Evolutionary conservation across 768 basidiomycete species (phyloP).

Genomic region (Dendrothele bispora): DNA sequence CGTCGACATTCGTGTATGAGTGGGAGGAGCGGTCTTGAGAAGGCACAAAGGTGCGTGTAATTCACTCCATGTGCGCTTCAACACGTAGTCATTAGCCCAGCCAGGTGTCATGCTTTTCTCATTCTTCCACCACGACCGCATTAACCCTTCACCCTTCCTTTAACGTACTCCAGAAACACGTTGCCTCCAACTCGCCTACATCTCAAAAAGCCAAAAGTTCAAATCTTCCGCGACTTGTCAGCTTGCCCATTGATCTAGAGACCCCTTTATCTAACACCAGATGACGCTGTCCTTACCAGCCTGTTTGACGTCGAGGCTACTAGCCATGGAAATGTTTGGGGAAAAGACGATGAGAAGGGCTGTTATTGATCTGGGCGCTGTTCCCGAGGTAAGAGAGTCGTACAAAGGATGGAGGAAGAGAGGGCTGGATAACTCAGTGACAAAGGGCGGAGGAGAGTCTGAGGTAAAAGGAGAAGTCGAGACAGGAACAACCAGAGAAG

Average conservation of each 20-base stretch:
- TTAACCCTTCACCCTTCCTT: too few species aligned
- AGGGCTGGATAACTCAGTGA: constrained; percentile 10
- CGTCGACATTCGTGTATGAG: too few species aligned
- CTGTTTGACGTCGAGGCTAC: constrained; percentile 88
- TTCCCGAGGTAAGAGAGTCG: constrained; percentile 90
- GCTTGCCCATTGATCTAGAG: constrained; percentile 67
- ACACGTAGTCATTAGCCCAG: too few species aligned
- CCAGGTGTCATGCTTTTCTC: too few species aligned
- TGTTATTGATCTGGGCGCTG: constrained; percentile 87
- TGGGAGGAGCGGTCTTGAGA: too few species aligned
- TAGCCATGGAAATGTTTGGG: constrained; percentile 63
- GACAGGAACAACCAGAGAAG: constrained; percentile 24
- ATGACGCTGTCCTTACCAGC: constrained; percentile 57
- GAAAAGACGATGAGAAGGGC: constrained; percentile 50
- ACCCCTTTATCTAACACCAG: constrained; percentile 70
- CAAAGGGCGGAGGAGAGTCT: constrained; percentile 11
- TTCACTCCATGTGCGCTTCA: too few species aligned
- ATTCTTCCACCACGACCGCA: too few species aligned
- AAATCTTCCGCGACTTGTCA: constrained; percentile 57
- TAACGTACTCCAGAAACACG: too few species aligned
- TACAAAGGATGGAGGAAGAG: constrained; percentile 63
- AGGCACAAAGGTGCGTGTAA: too few species aligned
- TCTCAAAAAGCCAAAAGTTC: too few species aligned
- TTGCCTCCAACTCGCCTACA: too few species aligned
- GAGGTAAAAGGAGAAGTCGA: constrained; percentile 7